phyloP scores from a whole-genome alignment of 2,329 filamentous ascomycete species.

The Beauveria sp. region DNA sequence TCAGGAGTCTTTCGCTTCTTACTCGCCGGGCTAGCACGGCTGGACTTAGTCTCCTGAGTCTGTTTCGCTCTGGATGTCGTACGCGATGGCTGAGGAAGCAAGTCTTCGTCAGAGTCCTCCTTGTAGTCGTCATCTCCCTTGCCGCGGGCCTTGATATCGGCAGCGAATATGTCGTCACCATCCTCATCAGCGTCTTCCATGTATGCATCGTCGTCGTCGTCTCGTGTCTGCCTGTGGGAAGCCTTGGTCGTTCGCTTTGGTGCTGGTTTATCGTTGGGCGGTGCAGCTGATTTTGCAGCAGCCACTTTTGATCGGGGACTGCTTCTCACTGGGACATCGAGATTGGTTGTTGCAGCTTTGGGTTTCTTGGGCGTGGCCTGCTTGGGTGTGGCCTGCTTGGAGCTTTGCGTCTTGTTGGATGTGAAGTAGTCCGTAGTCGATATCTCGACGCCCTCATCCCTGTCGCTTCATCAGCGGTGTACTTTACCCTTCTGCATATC shows the following conservation, averaged over 20 bases:
- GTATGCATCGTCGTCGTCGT: conserved; percentile 50
- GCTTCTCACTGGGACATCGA: conserved; percentile 40
- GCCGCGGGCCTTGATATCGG: conserved; percentile 56
- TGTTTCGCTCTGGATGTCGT: conserved; percentile 37
- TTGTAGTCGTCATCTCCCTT: conserved; percentile 70
- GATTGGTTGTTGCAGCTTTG: conserved; percentile 27
- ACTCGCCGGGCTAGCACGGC: conserved; percentile 23
- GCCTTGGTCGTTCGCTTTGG: conserved; percentile 33
- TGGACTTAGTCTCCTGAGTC: conserved; percentile 18
- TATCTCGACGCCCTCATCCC: conserved; percentile 41
- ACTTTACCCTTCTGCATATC: conserved; percentile 3
- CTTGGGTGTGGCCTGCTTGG: conserved; percentile 34
- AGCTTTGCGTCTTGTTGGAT: conserved; percentile 30
- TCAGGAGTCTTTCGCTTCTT: conserved; percentile 54
- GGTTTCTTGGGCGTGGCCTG: conserved; percentile 25
- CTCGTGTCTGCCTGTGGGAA: conserved; percentile 30
- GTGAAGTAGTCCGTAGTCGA: conserved; percentile 53
- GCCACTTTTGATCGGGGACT: conserved; percentile 42
- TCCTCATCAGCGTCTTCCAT: conserved; percentile 63
- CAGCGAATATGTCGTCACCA: conserved; percentile 76
- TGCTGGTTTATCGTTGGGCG: conserved; percentile 22
- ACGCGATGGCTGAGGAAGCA: conserved; percentile 52
- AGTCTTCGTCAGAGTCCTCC: conserved; percentile 67
- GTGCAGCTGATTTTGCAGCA: conserved; percentile 19
- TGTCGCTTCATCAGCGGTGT: conserved; percentile 12